Base-by-base conservation (phyloP, 306 rosid species). In the Quercus berberidifolia region DNA sequence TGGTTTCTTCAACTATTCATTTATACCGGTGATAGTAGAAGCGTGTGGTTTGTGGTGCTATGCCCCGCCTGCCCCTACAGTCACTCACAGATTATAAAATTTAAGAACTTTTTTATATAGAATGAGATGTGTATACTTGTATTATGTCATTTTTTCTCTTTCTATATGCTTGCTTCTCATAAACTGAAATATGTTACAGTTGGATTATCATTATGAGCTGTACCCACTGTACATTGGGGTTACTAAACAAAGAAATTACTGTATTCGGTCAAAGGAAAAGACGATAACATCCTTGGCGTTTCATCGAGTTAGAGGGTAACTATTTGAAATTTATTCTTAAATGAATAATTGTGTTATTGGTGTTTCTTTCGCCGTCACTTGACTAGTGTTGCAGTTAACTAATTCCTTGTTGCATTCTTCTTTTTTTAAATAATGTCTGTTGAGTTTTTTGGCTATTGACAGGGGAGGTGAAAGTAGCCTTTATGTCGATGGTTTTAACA, bases 401-500 rank as follows among this genome's bases (percentile, higher is more conserved):
- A 56, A 69, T 73, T 59, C 57, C 41, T 58, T n/a, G 28, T 60
- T 78, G 74, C 76, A 75, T 76, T 80, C 52, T 38, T 51, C 57
- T 52, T 38, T 59, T 74, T 74, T 41, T 51, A 62, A 62, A 57
- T 71, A 62, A 18, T 13, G 19, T 17, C 80, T 38, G 67, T 71
- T 69, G 6, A 2, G 72, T 57, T 31, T 57, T 58, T 33, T 77
- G 69, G 75, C 75, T 74, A 83, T 86, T 74, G 19, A 52, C 91
- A 92, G 97, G 35, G 93, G 89, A 74, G 93, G 89, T 70, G 92
- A 91, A n/a, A 87, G 82, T 89, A 8, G 84, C 77, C 88, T 92
- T 55, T 88, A 82, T 81, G 88, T 88, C 21, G 88, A 85, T 33
- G 96, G 96, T 60, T 62, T 74, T 55, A 92, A 90, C 88, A 87